Evolutionary conservation across 148 eudicot species (phyloP), one percentile per base, ranked within the genome.

Genomic region (Chenopodium formosanum): DNA sequence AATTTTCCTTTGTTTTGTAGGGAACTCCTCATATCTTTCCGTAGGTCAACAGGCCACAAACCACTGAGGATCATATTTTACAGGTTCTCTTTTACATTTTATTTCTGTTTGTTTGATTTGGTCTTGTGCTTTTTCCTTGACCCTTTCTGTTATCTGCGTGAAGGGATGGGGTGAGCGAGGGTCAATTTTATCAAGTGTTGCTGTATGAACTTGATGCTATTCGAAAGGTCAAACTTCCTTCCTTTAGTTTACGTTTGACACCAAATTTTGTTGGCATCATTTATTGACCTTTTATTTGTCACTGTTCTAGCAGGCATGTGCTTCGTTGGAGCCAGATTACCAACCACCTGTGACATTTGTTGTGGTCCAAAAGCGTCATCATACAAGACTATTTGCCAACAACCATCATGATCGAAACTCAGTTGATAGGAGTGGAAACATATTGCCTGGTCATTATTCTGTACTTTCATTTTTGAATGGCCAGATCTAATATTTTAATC

Each of bases 341-440:
- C 98, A 95, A 90, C 97, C 98, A 27, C 89, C 91, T n/a, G 96
- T 94, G 75, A 94, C 98, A 40, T 92, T 92, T 79, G 97, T 92
- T 74, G 94, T 94, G 48, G 98, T 94, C 83, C 97, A 92, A 86
- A 94, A 94, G 86, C 89, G 97, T 32, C 98, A 94, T 80, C 98
- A 94, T 77, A 94, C 98, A 37, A 88, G 98, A 47, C 67, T 94
- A 79, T 94, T 94, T 89, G 93, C 98, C 3, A 86, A 90, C 81
- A 88, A 91, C 72, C 97, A 92, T 81, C 47, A 63, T 25, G 94
- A 92, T 81, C 87, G 91, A 2, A 78, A 85, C 71, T 76, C 91
- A 13, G 87, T 84, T 69, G 96, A 92, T 83, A 86, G 84, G 80
- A 92, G 96, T 80, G 96, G 96, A 70, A 92, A 92, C 76, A 88